Conservation (phyloP, 2,329 filamentous ascomycete genomes). For the Alternaria dauci region DNA sequence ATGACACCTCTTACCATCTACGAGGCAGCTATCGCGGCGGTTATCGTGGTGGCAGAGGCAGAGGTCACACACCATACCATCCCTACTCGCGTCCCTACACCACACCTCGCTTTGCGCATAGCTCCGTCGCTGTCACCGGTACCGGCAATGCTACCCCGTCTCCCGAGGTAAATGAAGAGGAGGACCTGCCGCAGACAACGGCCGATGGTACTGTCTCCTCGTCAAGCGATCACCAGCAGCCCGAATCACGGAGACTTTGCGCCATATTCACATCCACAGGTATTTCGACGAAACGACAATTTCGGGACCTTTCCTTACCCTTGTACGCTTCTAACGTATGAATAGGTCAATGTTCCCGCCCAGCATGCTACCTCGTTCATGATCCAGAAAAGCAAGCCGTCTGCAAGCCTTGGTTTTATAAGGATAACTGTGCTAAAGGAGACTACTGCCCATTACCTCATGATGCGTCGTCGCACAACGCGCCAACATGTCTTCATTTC, state of each 20-base stretch:
- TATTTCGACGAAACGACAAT: constrained; percentile 30
- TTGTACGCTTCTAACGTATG: constrained; percentile 25
- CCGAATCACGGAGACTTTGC: constrained; percentile 29
- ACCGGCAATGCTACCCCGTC: constrained; percentile 10
- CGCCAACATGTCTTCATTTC: constrained; percentile 89
- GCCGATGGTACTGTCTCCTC: constrained; percentile 4
- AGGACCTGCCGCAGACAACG: constrained; percentile 1
- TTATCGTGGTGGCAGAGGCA: constrained; percentile 20
- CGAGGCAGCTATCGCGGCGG: background rate
- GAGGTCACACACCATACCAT: constrained; percentile 25
- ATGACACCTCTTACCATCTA: background rate
- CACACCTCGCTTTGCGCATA: constrained; percentile 22
- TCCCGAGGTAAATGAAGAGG: constrained; percentile 4
- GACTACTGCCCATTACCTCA: constrained; percentile 90
- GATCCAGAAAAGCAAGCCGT: constrained; percentile 86
- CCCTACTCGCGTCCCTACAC: constrained; percentile 29
- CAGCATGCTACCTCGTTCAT: constrained; percentile 81
- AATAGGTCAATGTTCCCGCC: constrained; percentile 82
- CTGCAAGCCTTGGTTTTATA: constrained; percentile 86
- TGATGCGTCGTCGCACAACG: constrained; percentile 81
- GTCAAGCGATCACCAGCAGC: constrained; percentile 14
- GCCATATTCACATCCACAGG: constrained; percentile 44
- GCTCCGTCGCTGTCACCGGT: constrained; percentile 23
- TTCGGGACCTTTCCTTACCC: constrained; percentile 6
- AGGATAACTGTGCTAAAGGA: constrained; percentile 78